Conservation (phyloP, 1,284 basidiomycete genomes). For the Hemileia vastatrix region DNA sequence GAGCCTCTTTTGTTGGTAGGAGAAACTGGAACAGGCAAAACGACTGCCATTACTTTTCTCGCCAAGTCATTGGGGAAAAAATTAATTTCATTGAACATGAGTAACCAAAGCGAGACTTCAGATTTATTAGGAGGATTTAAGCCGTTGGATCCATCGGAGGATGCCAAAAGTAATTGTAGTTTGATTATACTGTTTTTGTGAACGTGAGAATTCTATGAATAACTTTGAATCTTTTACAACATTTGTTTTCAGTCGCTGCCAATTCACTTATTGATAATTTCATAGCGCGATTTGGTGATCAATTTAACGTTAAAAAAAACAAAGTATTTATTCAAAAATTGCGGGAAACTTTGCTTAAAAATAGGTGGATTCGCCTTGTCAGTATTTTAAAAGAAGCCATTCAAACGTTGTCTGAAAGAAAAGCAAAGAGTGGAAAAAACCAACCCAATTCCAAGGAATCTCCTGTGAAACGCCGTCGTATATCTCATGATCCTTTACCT, state of each 20-base stretch:
- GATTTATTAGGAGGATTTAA: constrained; percentile 94
- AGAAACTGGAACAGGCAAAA: constrained; percentile 98
- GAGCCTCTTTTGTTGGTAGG: constrained; percentile 90
- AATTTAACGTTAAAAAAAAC: constrained; percentile 86
- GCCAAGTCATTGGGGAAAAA: constrained; percentile 67
- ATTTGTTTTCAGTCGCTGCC: constrained; percentile 53
- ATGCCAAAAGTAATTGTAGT: constrained; percentile 33
- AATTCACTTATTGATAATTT: constrained; percentile 66
- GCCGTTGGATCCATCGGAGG: constrained; percentile 61
- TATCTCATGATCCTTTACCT: constrained; percentile 46
- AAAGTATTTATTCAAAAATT: constrained; percentile 55
- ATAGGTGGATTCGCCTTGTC: constrained; percentile 15
- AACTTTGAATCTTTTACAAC: background rate
- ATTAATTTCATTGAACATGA: constrained; percentile 81
- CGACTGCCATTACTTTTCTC: constrained; percentile 79
- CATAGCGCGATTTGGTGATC: constrained; percentile 70
- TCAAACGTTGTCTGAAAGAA: constrained; percentile 7
- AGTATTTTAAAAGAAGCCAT: constrained; percentile 12
- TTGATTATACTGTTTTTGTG: too few species aligned
- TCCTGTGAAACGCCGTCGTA: constrained; percentile 66
- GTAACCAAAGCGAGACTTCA: constrained; percentile 90
- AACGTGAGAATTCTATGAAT: background rate
- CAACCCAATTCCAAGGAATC: constrained; percentile 18
- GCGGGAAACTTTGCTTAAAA: constrained; percentile 17
- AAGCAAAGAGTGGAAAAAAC: background rate